A percentile compares a stretch with the other conserved stretches of the same genome.
Evolutionary conservation across 192 early-diverging fungal species (phyloP).

Genomic region (Coemansia guatemalensis): DNA sequence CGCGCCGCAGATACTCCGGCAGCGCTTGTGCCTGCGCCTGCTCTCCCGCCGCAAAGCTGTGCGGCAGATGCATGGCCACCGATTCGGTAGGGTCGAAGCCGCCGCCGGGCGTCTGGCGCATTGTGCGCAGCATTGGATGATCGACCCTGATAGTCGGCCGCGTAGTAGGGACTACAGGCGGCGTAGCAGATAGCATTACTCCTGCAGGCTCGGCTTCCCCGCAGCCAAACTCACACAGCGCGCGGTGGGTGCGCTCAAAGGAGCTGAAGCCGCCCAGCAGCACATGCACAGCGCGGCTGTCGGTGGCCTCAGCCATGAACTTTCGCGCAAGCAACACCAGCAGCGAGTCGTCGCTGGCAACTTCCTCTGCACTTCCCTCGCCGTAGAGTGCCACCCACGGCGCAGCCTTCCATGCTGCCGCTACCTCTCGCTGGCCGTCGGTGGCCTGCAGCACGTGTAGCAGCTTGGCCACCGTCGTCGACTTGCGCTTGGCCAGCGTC

Average conservation of each 20-base stretch:
- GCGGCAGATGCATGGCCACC: constrained; percentile 44
- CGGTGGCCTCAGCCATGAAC: constrained; percentile 55
- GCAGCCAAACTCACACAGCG: constrained; percentile 23
- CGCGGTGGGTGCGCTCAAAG: constrained; percentile 19
- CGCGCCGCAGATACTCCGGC: constrained; percentile 32
- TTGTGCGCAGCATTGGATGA: constrained; percentile 46
- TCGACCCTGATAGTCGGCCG: constrained; percentile 24
- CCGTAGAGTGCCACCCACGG: constrained; percentile 72
- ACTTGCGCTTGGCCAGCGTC: constrained; percentile 68
- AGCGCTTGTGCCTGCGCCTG: constrained; percentile 13
- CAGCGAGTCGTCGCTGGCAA: constrained; percentile 52
- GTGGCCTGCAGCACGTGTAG: constrained; percentile 55
- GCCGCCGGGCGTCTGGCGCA: constrained; percentile 50
- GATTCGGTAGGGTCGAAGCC: constrained; percentile 30
- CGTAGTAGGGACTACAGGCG: neutral
- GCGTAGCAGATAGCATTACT: neutral
- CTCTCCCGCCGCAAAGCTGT: constrained; percentile 7
- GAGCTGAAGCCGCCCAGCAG: constrained; percentile 39
- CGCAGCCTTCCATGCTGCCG: constrained; percentile 57
- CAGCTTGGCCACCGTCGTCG: constrained; percentile 65
- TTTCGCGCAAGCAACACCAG: constrained; percentile 61
- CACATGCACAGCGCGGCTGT: constrained; percentile 26
- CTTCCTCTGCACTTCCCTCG: constrained; percentile 51
- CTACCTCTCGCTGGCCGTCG: constrained; percentile 52
- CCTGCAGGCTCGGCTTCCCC: neutral